Percentiles rank a stretch among this genome's conserved stretches.
These are phyloP conservation scores for Phytophthora megakarya DNA, from an alignment of 352 stramenopile species.

Conservation along the genomic window DNA sequence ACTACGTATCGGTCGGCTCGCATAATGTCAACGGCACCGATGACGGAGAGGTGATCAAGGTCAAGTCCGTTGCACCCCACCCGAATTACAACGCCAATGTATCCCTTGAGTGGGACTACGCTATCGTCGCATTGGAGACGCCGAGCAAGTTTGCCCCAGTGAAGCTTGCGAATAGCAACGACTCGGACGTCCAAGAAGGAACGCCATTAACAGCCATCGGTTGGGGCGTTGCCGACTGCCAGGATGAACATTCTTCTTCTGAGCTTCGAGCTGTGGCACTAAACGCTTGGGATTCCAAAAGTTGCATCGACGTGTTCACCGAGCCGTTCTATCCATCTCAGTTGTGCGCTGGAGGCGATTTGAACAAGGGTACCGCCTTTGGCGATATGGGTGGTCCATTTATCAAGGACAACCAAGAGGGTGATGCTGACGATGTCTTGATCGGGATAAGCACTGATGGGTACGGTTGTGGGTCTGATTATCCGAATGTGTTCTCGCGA, in stretches of 20 bases:
- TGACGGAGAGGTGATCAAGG: background rate
- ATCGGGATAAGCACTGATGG: background rate
- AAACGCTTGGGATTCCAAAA: background rate
- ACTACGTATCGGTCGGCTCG: background rate
- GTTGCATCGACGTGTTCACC: background rate
- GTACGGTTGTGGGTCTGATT: background rate
- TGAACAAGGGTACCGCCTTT: background rate
- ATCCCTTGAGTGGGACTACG: background rate
- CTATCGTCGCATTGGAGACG: background rate
- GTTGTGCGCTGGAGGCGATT: background rate
- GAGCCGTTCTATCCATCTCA: background rate
- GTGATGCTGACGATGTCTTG: background rate
- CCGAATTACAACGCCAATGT: conserved; percentile 1
- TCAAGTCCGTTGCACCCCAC: background rate
- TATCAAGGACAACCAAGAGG: background rate
- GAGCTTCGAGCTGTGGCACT: background rate
- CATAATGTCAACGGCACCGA: conserved; percentile 1
- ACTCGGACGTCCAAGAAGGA: background rate
- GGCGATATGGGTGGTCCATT: conserved; percentile 1
- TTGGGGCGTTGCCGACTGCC: background rate
- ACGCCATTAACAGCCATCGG: background rate
- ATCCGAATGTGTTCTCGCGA: background rate
- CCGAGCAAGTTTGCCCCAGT: background rate
- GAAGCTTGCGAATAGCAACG: background rate
- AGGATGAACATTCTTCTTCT: background rate